Evolutionary conservation across 345 rosid genomes (phyloP).

Genomic region (Geranium brycei): DNA sequence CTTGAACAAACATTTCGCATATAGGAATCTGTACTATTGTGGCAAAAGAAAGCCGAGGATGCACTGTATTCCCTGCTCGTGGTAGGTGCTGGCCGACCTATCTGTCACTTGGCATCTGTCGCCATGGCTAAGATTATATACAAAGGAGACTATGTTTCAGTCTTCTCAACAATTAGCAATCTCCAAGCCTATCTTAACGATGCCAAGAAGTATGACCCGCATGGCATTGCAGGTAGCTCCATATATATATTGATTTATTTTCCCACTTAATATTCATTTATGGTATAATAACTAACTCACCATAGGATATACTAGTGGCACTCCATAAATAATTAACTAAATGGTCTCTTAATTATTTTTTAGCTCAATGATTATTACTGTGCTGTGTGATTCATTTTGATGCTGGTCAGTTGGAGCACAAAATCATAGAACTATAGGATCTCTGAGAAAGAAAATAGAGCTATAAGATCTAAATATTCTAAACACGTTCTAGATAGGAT

Average conservation of each 20-base stretch:
- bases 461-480: too few relatives aligned
- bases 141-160: conserved; percentile 74
- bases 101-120: conserved; percentile 82
- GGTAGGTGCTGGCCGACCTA: conserved; percentile 74
- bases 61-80: conserved; percentile 67
- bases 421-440: too few relatives aligned
- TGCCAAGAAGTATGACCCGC: conserved; percentile 76
- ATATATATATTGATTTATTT: not conserved
- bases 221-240: conserved; percentile 68
- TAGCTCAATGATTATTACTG: not conserved
- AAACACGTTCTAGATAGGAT: too few relatives aligned
- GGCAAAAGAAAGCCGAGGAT: conserved; percentile 97
- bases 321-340: not conserved
- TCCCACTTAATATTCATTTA: not conserved
- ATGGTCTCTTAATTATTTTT: not conserved
- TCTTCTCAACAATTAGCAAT: conserved; percentile 80
- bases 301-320: too few relatives aligned
- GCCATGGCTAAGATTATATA: conserved; percentile 78
- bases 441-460: too few relatives aligned
- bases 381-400: too few relatives aligned
- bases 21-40: conserved; percentile 63
- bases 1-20: not conserved
- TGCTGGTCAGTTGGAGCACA: too few relatives aligned
- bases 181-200: conserved; percentile 94
- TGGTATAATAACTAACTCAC: too few relatives aligned